Evolutionary conservation across 345 rosid genomes (phyloP).

Genomic region (Kernera saxatilis): DNA sequence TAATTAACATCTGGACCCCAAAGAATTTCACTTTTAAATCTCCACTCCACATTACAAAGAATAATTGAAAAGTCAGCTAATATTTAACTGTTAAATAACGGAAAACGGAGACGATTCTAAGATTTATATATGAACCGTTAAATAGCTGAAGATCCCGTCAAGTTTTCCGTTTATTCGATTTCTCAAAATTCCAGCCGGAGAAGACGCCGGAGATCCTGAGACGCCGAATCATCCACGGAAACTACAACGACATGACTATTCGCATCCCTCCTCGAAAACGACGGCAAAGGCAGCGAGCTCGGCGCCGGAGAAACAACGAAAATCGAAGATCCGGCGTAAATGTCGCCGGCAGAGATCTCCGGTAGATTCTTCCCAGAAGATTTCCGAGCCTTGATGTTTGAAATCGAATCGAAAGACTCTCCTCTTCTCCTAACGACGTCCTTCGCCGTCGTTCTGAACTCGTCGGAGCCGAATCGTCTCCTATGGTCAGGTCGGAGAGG

Average conservation of each 20-base stretch:
- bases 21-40: background rate
- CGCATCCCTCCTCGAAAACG: conserved; percentile 43
- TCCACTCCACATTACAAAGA: background rate
- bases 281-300: conserved; percentile 61
- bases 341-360: conserved; percentile 23
- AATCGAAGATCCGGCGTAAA: conserved; percentile 60
- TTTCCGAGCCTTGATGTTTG: conserved; percentile 29
- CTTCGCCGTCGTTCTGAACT: conserved; percentile 25
- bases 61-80: conserved; percentile 9
- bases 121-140: background rate
- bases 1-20: background rate
- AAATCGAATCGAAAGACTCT: conserved; percentile 43
- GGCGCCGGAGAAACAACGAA: conserved; percentile 54
- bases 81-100: too few species aligned
- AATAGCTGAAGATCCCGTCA: background rate
- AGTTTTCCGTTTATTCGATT: background rate
- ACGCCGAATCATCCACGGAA: conserved; percentile 49
- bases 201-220: conserved; percentile 60
- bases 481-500: conserved; percentile 33
- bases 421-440: conserved; percentile 42
- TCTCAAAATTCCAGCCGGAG: conserved; percentile 46
- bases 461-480: conserved; percentile 37
- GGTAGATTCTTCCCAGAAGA: conserved; percentile 15
- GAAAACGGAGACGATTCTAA: background rate
- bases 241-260: conserved; percentile 20